Percentiles rank a stretch among this genome's conserved stretches.
Conservation (phyloP, 805 yeast genomes). For the Lipomyces kockii region DNA sequence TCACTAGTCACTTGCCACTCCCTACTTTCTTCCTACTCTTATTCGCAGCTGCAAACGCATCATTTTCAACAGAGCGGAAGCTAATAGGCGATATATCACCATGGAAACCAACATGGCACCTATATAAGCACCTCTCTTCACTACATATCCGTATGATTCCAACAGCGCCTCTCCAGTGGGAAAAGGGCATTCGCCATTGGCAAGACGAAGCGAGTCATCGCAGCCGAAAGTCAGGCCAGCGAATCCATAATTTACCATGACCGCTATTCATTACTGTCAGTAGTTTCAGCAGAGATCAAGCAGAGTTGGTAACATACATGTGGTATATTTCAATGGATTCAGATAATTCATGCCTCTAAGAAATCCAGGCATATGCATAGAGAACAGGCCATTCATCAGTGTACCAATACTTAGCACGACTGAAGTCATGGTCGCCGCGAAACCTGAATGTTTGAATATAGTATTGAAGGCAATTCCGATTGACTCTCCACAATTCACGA, state of each 20-base stretch:
- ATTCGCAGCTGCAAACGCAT: slow-evolving; percentile 19
- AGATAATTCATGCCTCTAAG: slow-evolving; percentile 72
- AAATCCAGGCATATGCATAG: slow-evolving; percentile 72
- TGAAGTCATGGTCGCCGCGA: slow-evolving; percentile 76
- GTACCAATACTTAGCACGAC: slow-evolving; percentile 70
- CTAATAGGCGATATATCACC: slow-evolving; percentile 41
- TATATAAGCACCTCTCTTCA: slow-evolving; percentile 31
- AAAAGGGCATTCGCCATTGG: slow-evolving; percentile 53
- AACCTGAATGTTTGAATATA: slow-evolving; percentile 72
- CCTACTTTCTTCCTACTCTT: neutral
- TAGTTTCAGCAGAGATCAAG: neutral
- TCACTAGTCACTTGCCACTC: neutral
- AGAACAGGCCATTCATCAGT: slow-evolving; percentile 84
- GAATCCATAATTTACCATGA: slow-evolving; percentile 50
- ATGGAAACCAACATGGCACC: slow-evolving; percentile 40
- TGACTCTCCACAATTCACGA: slow-evolving; percentile 79
- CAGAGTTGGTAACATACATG: slow-evolving; percentile 12
- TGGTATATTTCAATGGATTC: slow-evolving; percentile 73
- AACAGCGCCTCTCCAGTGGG: slow-evolving; percentile 61
- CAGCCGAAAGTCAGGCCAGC: slow-evolving; percentile 59
- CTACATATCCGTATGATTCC: slow-evolving; percentile 53
- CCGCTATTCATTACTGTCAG: slow-evolving; percentile 11
- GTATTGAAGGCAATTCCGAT: slow-evolving; percentile 82
- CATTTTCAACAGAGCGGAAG: slow-evolving; percentile 38
- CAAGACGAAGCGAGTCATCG: slow-evolving; percentile 43